These are phyloP conservation scores for Microthlaspi erraticum DNA, from an alignment of 345 rosid species.

Conservation along the genomic window DNA sequence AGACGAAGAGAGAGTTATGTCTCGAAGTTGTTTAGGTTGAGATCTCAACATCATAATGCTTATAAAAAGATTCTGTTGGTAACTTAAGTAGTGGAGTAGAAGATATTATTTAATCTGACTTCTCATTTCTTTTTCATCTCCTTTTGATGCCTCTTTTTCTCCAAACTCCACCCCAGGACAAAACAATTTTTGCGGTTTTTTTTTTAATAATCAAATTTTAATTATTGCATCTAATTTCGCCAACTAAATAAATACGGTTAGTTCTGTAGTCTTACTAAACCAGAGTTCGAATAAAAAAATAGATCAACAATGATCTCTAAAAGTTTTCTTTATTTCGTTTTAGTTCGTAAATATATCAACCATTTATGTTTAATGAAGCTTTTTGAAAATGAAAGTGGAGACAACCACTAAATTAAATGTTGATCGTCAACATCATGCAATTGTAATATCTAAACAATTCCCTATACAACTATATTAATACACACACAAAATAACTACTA, in stretches of 20 bases:
- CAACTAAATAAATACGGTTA: too few species aligned
- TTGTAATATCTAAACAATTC: constrained; percentile 9
- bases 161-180: constrained; percentile 52
- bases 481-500: not conserved
- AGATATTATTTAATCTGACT: constrained; percentile 37
- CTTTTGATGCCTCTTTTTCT: constrained; percentile 47
- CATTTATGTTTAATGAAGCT: constrained; percentile 8
- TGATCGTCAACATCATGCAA: constrained; percentile 20
- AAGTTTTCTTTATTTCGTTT: too few species aligned
- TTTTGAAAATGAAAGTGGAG: constrained; percentile 26
- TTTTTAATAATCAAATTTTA: not conserved
- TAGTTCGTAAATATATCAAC: constrained; percentile 13
- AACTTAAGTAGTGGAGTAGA: constrained; percentile 45
- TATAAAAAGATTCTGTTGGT: constrained; percentile 35
- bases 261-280: too few species aligned
- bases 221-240: too few species aligned
- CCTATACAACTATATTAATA: constrained; percentile 3
- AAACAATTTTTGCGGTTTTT: not conserved
- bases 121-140: constrained; percentile 13
- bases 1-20: constrained; percentile 18
- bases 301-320: not conserved
- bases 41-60: constrained; percentile 42
- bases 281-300: not conserved
- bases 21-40: constrained; percentile 40
- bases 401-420: constrained; percentile 31